Conservation (phyloP, 2,329 filamentous ascomycete species). For the Apiospora malaysiana region DNA sequence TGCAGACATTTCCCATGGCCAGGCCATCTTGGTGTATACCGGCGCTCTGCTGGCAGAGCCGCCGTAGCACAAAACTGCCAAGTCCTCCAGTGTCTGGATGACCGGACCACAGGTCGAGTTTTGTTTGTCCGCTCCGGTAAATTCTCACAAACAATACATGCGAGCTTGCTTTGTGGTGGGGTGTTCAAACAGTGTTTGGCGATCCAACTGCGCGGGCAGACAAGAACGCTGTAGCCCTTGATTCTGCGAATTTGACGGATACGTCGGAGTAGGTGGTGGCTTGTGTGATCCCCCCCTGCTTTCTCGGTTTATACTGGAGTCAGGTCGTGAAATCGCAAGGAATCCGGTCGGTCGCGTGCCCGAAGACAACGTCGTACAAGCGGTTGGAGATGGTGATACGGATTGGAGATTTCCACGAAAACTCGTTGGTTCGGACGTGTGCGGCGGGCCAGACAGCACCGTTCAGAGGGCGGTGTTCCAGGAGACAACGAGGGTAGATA, state of each 20-base stretch:
- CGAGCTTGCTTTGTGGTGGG: not conserved
- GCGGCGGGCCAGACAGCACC: not conserved
- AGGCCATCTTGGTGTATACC: conserved; percentile 11
- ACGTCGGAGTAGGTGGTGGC: not conserved
- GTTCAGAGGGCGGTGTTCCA: not conserved
- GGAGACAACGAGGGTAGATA: not conserved
- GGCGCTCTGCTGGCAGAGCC: conserved; percentile 13
- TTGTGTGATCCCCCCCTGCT: not conserved
- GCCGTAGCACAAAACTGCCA: not conserved
- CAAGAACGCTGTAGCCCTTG: not conserved
- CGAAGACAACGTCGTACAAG: not conserved
- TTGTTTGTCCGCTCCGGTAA: not conserved
- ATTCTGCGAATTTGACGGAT: not conserved
- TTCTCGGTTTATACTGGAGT: not conserved
- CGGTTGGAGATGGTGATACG: not conserved
- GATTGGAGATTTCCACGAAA: not conserved
- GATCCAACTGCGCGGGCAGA: not conserved
- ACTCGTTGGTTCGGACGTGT: not conserved
- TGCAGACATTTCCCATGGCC: conserved; percentile 1
- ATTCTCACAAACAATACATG: not conserved
- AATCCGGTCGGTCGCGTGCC: not conserved
- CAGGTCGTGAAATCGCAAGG: not conserved
- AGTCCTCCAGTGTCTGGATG: not conserved
- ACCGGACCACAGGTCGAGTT: not conserved
- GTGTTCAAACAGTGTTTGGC: not conserved